Evolutionary conservation across 202 grass and related monocot species (phyloP), one percentile per base, ranked within the genome.

Genomic region (Bolboschoenoplectus hybrid): DNA sequence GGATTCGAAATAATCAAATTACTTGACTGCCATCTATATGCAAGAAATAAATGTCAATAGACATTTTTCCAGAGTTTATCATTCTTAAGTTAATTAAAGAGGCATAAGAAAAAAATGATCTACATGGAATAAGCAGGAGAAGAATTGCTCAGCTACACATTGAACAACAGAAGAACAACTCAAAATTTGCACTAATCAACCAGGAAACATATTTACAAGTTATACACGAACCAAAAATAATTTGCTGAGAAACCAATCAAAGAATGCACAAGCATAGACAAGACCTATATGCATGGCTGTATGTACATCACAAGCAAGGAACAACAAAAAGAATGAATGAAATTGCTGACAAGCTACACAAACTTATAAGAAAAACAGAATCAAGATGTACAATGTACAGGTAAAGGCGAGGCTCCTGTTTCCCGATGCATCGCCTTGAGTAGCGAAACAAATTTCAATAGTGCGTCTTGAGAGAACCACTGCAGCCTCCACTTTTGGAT

Each of bases 371-470:
- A 82, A 65, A 26, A 82, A 81, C 10, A 82, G 67, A 58, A 88
- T 90, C 85, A 95, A 47, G 87, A 91, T 88, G 85, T 91, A 87
- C 90, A 92, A 72, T 98, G 91, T 71, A 96, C 92, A 89, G 84
- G 87, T 86, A 96, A 92, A 81, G 93, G 70, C 14, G 88, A 89
- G 68, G 77, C 35, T 49, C 72, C 81, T 72, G 76, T 74, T 61
- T 88, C 73, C 50, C 32, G 86, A 88, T 91, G 86, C 56, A 95
- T 84, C 45, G 97, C 92, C 83, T 92, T 94, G 53, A 96, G 66
- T 50, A 98, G 80, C 56, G 90, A 93, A 65, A 98, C 85, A 84
- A 98, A 98, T 64, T 98, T 96, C 69, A 88, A 60, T 74, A 94
- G 65, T 67, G 87, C 71, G 64, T 94, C 97, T 85, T 96, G 89